Evolutionary conservation across 495 filamentous ascomycete species (phyloP), one percentile per base, ranked within the genome.

Genomic region (Trypethelium eluteriae): DNA sequence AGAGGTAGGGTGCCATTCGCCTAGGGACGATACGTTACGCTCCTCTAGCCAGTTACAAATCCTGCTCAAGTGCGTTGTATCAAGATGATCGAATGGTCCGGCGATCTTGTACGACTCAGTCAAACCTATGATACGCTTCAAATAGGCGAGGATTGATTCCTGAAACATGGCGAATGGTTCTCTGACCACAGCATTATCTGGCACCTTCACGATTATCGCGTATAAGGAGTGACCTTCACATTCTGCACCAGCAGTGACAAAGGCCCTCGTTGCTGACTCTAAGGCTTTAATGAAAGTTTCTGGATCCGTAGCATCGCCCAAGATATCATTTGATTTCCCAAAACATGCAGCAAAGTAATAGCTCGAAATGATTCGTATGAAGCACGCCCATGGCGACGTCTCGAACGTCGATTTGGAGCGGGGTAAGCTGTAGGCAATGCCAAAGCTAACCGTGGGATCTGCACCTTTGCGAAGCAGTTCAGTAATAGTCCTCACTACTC

Each of bases 291-390:
- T 53, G 49, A 53, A 53, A 53, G 0, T 53, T 53, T 53, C 49
- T 18, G 49, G 49, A 18, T 53, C 49, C 49, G 49, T 18, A 18
- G 16, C 49, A 18, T 53, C n/a, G 6, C 49, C 49, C 5, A 53
- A 53, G n/a, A 53, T 53, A 2, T 53, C 49, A 5, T 53, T 53
- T 53, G n/a, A n/a, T n/a, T n/a, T n/a, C n/a, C n/a, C n/a, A n/a
- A n/a, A n/a, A n/a, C n/a, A n/a, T n/a, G n/a, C 10, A 53, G 16
- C 49, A 53, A 53, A 53, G 49, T 2, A 53, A 18, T 16, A 0
- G 49, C 49, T 53, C 12, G 49, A 53, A 18, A 53, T 53, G 49
- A 53, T 53, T 53, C 49, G n/a, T 53, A 53, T 53, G n/a, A 53
- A 53, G 49, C 49, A 53, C n/a, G 2, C 49, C 49, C 49, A 53